These are phyloP conservation scores for Cylindrodendrum hubeiense DNA, from an alignment of 2,329 filamentous ascomycete species.

Conservation along the genomic window DNA sequence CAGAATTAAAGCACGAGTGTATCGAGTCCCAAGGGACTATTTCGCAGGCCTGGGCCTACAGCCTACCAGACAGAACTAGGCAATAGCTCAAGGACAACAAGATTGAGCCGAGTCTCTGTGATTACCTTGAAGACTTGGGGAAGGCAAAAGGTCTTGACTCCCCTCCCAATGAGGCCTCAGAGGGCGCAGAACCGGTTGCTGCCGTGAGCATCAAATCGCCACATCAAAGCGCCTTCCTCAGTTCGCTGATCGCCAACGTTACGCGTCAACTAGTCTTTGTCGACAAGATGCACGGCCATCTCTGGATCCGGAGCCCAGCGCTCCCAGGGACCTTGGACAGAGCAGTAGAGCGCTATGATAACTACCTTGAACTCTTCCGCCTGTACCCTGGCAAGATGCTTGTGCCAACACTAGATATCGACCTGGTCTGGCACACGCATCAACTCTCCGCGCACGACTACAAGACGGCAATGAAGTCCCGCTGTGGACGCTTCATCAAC, in stretches of 20 bases:
- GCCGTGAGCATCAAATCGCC: background rate
- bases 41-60: slow-evolving; percentile 23
- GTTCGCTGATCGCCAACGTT: slow-evolving; percentile 1
- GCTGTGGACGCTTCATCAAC: background rate
- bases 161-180: no score
- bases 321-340: background rate
- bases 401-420: slow-evolving; percentile 55
- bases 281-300: background rate
- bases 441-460: slow-evolving; percentile 50
- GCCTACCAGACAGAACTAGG: background rate
- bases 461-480: background rate
- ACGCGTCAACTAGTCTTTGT: background rate
- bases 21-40: slow-evolving; percentile 22
- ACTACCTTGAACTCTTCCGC: slow-evolving; percentile 42
- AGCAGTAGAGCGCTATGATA: background rate
- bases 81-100: slow-evolving; percentile 9
- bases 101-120: slow-evolving; percentile 12
- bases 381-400: slow-evolving; percentile 49
- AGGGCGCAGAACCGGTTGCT: no score
- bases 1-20: slow-evolving; percentile 23
- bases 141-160: background rate
- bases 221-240: background rate
- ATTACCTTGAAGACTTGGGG: slow-evolving; percentile 18
- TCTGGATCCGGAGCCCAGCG: background rate
- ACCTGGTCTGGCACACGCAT: slow-evolving; percentile 58